phyloP scores from a whole-genome alignment of 2,329 filamentous ascomycete species.

The Blastomyces emzantsi region DNA sequence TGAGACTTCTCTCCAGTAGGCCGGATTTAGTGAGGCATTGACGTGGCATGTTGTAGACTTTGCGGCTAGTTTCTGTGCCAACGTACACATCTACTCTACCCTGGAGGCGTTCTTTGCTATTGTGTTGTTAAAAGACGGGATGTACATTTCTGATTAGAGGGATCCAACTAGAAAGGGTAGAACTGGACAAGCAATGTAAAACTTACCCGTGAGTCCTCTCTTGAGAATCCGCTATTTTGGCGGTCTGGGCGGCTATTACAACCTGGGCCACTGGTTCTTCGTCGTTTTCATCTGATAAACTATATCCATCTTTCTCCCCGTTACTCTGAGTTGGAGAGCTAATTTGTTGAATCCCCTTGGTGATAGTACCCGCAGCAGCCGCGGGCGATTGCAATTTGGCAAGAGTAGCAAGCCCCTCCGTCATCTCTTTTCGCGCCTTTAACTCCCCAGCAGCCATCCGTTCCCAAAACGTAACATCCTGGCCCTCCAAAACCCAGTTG shows the following conservation, averaged over 20 bases:
- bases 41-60: background rate
- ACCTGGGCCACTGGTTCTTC: background rate
- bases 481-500: background rate
- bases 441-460: background rate
- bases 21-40: background rate
- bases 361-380: background rate
- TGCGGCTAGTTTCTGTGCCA: background rate
- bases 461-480: slow-evolving; percentile 1
- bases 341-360: background rate
- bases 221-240: background rate
- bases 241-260: background rate
- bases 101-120: background rate
- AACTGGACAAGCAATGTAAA: background rate
- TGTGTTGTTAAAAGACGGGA: background rate
- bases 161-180: background rate
- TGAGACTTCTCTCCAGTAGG: background rate
- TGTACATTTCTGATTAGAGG: background rate
- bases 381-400: background rate
- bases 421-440: background rate
- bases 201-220: background rate
- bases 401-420: background rate
- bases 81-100: slow-evolving; percentile 1
- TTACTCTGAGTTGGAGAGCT: background rate
- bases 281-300: background rate
- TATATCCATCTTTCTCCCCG: background rate